These are phyloP conservation scores for Paramecium caudatum DNA, from an alignment of 73 alveolate species.

Conservation along the genomic window DNA sequence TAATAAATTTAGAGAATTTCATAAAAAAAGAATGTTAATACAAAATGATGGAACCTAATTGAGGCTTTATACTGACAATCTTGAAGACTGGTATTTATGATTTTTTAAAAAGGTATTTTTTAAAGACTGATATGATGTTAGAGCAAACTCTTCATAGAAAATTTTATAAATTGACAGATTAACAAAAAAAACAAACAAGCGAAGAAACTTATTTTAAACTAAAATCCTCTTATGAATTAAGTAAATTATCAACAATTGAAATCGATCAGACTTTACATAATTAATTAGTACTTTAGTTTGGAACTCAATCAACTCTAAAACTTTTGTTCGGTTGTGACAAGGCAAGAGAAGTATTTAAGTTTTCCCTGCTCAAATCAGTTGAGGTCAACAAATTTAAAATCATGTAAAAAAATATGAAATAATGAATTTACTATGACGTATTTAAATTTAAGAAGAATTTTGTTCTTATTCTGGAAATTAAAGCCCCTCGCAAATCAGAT, in stretches of 20 bases:
- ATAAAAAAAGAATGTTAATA: slow-evolving; percentile 17
- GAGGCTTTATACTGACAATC: neutral
- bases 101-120: neutral
- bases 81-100: slow-evolving; percentile 20
- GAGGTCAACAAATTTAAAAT: slow-evolving; percentile 13
- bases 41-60: slow-evolving; percentile 39
- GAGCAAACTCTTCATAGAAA: neutral
- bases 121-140: neutral
- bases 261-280: slow-evolving; percentile 50
- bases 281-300: neutral
- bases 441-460: neutral
- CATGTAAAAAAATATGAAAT: neutral
- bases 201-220: slow-evolving; percentile 28
- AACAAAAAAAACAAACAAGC: neutral
- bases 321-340: slow-evolving; percentile 57
- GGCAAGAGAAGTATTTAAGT: slow-evolving; percentile 52
- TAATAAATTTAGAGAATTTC: neutral
- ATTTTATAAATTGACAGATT: neutral
- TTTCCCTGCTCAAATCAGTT: neutral
- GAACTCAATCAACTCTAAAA: neutral
- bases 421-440: slow-evolving; percentile 14
- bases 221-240: slow-evolving; percentile 38
- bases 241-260: neutral
- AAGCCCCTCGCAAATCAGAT: neutral
- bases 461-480: neutral